Conservation (phyloP, 139 green algal genomes). For the Coelastrella sp. region DNA sequence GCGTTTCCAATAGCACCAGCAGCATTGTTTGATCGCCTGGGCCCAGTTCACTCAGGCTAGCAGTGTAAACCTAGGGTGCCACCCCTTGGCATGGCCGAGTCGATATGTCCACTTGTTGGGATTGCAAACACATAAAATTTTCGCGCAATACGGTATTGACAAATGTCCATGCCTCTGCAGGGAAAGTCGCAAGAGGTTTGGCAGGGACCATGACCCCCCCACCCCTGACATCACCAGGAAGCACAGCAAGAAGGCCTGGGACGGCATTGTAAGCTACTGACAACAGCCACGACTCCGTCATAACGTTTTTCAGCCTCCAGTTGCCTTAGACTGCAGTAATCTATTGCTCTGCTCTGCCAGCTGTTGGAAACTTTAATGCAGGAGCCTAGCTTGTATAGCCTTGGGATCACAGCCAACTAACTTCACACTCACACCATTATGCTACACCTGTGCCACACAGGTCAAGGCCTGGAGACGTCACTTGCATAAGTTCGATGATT, state of each 20-base stretch:
- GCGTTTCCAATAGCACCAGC: not conserved
- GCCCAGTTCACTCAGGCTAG: too few species aligned
- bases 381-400: too few species aligned
- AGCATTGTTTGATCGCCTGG: not conserved
- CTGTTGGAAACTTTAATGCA: not conserved
- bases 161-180: slow-evolving; percentile 56
- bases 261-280: slow-evolving; percentile 47
- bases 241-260: slow-evolving; percentile 66
- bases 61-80: too few species aligned
- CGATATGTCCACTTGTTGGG: too few species aligned
- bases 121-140: too few species aligned
- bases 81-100: too few species aligned
- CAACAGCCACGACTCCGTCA: not conserved
- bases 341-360: not conserved
- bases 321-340: not conserved
- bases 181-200: slow-evolving; percentile 49
- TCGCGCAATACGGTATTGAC: too few species aligned
- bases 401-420: too few species aligned
- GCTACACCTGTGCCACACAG: slow-evolving; percentile 18
- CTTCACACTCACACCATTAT: not conserved
- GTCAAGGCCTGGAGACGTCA: slow-evolving; percentile 50
- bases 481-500: slow-evolving; percentile 54
- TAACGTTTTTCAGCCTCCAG: not conserved
- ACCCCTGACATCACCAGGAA: slow-evolving; percentile 75
- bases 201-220: slow-evolving; percentile 53